These are phyloP conservation scores for Eremothecium sinecaudum DNA, from an alignment of 1,139 yeast species.

Conservation along the genomic window DNA sequence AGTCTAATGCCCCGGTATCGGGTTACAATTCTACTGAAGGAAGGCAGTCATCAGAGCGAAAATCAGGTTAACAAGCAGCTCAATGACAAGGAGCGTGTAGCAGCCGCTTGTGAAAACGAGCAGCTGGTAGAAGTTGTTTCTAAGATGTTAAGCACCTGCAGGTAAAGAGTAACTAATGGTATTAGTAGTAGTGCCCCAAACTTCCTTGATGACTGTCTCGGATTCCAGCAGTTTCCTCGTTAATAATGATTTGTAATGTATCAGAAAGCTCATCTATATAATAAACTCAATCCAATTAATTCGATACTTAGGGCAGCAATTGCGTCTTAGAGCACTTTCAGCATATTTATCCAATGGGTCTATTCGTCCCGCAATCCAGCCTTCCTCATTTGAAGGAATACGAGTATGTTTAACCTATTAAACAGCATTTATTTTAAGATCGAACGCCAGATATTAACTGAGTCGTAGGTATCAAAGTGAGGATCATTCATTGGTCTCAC, in stretches of 20 bases:
- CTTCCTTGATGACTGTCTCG: no score
- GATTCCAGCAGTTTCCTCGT: no score
- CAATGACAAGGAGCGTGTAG: constrained; percentile 94
- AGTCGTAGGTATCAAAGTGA: constrained; percentile 49
- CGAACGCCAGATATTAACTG: background rate
- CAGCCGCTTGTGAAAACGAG: constrained; percentile 97
- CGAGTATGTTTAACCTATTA: constrained; percentile 42
- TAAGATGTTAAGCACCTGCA: constrained; percentile 83
- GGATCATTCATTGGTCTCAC: constrained; percentile 72
- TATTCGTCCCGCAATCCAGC: constrained; percentile 54
- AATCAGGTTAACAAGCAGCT: constrained; percentile 92
- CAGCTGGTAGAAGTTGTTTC: constrained; percentile 81
- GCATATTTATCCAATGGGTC: no score
- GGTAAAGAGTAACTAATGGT: no score
- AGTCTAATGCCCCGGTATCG: constrained; percentile 81
- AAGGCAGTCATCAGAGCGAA: constrained; percentile 94
- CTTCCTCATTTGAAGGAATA: constrained; percentile 56
- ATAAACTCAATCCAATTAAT: no score
- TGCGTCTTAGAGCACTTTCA: no score
- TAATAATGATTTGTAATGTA: no score
- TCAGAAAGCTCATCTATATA: no score
- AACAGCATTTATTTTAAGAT: no score
- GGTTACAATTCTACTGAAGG: constrained; percentile 67
- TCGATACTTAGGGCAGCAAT: no score
- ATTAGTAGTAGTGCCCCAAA: no score